These are phyloP conservation scores for Ophiostoma fasciatum DNA, from an alignment of 2,329 filamentous ascomycete genomes.

Conservation along the genomic window DNA sequence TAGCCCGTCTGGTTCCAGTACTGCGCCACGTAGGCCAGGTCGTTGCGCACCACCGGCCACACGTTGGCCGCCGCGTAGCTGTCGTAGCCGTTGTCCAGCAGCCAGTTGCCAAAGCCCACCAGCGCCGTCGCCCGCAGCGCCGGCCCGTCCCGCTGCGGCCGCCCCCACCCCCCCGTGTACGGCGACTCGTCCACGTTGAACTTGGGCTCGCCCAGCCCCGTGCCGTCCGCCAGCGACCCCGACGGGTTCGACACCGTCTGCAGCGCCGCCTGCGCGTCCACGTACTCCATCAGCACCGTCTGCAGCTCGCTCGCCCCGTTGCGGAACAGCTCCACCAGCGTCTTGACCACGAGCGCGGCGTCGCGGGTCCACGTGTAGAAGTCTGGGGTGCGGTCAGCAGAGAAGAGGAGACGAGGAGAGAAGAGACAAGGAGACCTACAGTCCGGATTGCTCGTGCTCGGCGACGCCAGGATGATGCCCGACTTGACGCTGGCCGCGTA, in stretches of 20 bases:
- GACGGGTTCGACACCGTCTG: slow-evolving; percentile 58
- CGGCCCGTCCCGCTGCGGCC: slow-evolving; percentile 68
- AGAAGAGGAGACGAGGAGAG: background rate
- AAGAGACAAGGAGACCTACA: slow-evolving; percentile 26
- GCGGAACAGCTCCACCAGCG: slow-evolving; percentile 49
- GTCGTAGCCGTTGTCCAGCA: slow-evolving; percentile 45
- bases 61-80: slow-evolving; percentile 38
- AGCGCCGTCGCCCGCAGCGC: slow-evolving; percentile 61
- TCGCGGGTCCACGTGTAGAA: slow-evolving; percentile 72
- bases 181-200: slow-evolving; percentile 49
- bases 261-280: slow-evolving; percentile 49
- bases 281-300: slow-evolving; percentile 49
- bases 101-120: slow-evolving; percentile 57
- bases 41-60: slow-evolving; percentile 64
- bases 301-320: slow-evolving; percentile 32
- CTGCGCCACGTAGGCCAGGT: slow-evolving; percentile 59
- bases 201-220: slow-evolving; percentile 57
- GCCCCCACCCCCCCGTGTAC: slow-evolving; percentile 56
- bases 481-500: slow-evolving; percentile 29
- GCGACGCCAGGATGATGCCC: slow-evolving; percentile 42
- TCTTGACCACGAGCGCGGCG: slow-evolving; percentile 54
- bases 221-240: slow-evolving; percentile 36
- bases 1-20: slow-evolving; percentile 24
- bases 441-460: slow-evolving; percentile 36
- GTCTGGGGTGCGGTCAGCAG: slow-evolving; percentile 22